Percentiles rank a stretch among this genome's conserved stretches.
phyloP scores from a whole-genome alignment of 768 basidiomycete species.

The Xanthoconium purpureum region DNA sequence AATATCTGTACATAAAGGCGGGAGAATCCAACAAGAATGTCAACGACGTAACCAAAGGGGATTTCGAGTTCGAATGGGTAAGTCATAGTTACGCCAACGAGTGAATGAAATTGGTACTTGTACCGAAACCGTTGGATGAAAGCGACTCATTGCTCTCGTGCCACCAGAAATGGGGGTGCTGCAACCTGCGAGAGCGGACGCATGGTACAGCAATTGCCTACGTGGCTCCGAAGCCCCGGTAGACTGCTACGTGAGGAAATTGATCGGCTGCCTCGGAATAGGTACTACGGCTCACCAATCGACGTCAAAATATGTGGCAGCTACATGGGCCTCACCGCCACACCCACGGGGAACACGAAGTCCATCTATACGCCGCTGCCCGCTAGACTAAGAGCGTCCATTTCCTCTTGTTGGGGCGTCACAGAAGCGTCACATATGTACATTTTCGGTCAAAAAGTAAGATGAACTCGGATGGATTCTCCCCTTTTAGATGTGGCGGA shows the following conservation, averaged over 20 bases:
- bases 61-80: not conserved
- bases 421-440: no score
- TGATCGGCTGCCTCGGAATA: not conserved
- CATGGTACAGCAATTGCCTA: not conserved
- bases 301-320: no score
- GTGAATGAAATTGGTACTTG: not conserved
- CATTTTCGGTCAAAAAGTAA: no score
- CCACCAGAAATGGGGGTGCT: not conserved
- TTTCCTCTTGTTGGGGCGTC: no score
- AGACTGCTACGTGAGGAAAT: not conserved
- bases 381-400: no score
- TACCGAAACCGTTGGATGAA: not conserved
- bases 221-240: not conserved
- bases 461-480: not conserved
- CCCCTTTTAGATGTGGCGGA: no score
- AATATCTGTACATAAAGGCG: conserved; percentile 1
- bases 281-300: no score
- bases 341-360: not conserved
- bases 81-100: not conserved
- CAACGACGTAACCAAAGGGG: not conserved
- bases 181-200: not conserved
- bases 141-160: not conserved
- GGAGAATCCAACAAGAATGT: not conserved
- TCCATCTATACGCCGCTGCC: no score
- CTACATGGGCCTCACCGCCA: no score